Conservation (phyloP, 2,329 filamentous ascomycete genomes). For the Blastomyces gilchristii region DNA sequence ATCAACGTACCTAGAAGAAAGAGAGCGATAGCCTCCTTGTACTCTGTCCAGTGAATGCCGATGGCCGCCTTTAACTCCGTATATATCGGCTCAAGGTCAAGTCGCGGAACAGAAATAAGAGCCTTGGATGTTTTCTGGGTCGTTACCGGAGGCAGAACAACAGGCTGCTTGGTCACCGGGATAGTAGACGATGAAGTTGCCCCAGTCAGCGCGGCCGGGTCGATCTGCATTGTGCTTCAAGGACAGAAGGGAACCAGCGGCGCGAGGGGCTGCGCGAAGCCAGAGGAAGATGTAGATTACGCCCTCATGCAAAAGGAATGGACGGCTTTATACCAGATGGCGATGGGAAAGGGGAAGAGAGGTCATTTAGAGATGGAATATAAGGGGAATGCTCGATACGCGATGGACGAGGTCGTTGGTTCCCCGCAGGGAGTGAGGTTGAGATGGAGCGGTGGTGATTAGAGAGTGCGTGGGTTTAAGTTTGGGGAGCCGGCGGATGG, state of each 20-base stretch:
- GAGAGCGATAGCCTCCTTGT: constrained; percentile 48
- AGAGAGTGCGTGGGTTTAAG: constrained; percentile 2
- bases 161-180: constrained; percentile 24
- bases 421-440: background rate
- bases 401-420: background rate
- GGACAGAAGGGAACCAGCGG: constrained; percentile 22
- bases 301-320: constrained; percentile 28
- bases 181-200: constrained; percentile 26
- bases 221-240: constrained; percentile 35
- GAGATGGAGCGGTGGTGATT: background rate
- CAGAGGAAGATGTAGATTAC: constrained; percentile 26
- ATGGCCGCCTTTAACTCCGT: constrained; percentile 50
- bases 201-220: constrained; percentile 36
- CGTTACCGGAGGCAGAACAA: constrained; percentile 17
- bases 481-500: background rate
- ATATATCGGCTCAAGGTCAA: constrained; percentile 55
- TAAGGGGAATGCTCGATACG: background rate
- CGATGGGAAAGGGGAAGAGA: background rate
- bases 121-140: constrained; percentile 42
- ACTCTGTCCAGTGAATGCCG: constrained; percentile 50
- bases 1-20: constrained; percentile 47
- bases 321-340: background rate
- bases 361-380: constrained; percentile 6
- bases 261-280: constrained; percentile 29
- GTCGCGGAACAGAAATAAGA: constrained; percentile 46